Evolutionary conservation across 495 filamentous ascomycete species (phyloP).

Genomic region (Hypoxylon fuscum): DNA sequence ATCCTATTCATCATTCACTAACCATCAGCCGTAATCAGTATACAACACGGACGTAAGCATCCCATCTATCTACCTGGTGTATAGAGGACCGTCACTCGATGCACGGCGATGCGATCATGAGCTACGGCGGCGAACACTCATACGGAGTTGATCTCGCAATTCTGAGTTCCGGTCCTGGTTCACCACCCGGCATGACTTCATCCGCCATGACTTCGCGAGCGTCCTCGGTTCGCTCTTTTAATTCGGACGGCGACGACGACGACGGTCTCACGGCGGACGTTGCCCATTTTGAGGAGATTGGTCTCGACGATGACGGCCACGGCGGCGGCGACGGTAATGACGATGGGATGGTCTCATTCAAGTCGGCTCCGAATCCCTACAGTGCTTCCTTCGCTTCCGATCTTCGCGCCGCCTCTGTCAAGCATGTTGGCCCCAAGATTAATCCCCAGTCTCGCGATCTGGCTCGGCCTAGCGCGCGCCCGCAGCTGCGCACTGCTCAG

Average conservation of each 20-base stretch:
- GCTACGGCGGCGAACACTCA: conserved; percentile 52
- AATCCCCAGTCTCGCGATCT: conserved; percentile 41
- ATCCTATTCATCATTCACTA: neutral
- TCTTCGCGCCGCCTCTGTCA: conserved; percentile 49
- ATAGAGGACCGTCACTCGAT: conserved; percentile 14
- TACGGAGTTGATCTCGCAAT: conserved; percentile 54
- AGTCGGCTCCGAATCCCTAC: conserved; percentile 53
- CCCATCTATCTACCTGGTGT: no score
- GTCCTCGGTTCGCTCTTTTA: conserved; percentile 84
- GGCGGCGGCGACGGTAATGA: conserved; percentile 68
- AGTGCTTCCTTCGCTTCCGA: conserved; percentile 54
- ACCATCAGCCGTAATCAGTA: no score
- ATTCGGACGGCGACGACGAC: conserved; percentile 64
- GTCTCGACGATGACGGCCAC: conserved; percentile 73
- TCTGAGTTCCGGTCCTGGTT: conserved; percentile 75
- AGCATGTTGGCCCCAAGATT: conserved; percentile 43
- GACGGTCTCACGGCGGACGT: conserved; percentile 73
- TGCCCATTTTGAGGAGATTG: conserved; percentile 92
- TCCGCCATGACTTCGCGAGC: conserved; percentile 87
- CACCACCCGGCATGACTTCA: conserved; percentile 82
- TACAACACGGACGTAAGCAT: no score
- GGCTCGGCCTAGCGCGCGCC: conserved; percentile 34
- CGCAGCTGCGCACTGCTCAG: conserved; percentile 27
- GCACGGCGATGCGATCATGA: conserved; percentile 65
- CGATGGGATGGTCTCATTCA: conserved; percentile 50